Evolutionary conservation across 192 early-diverging fungal species (phyloP), one percentile per base, ranked within the genome.

Genomic region (Podila epigama): DNA sequence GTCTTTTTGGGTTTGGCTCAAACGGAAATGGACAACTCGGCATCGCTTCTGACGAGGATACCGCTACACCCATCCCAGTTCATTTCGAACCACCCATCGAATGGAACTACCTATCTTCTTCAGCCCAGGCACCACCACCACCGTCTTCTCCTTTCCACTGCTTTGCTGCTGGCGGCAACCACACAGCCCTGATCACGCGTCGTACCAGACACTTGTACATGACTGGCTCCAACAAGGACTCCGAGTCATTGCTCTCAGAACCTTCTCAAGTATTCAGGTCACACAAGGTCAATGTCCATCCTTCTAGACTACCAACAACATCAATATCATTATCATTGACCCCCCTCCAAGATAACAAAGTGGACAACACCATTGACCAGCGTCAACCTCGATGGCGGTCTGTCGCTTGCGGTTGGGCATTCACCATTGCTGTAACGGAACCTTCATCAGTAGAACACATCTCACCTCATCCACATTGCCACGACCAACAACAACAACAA

Each of bases 21-120:
- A 90, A 92, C 68, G 83, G 87, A 10, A 75, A 85, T 53, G 91
- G 91, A 3, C 91, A 92, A 78, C 84, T 92, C 32, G 89, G 87
- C 1, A 75, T 81, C 53, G 87, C 83, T 16, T 73, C 79, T 32
- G 50, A 62, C 34, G 60, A 73, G 28, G 91, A 92, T 67, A 79
- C 62, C 10, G 59, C 58, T 36, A 20, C 37, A 25, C 84, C 80
- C 34, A 42, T 15, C 18, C 62, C 18, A 35, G 60, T 72, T 18
- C 51, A 40, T 33, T 55, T 35, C 50, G 69, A 58, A 0, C 27
- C 33, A 12, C 27, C 9, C 13, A 71, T 63, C 54, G n/a, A 5
- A 69, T 16, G 57, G 62, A 36, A 22, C 61, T 27, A 20, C 60
- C 29, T 4, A 48, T 33, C 60, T 4, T 51, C 32, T 22, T 20